Evolutionary conservation across 2,329 filamentous ascomycete species (phyloP), one percentile per base, ranked within the genome.

Genomic region (Penicillium sp.): DNA sequence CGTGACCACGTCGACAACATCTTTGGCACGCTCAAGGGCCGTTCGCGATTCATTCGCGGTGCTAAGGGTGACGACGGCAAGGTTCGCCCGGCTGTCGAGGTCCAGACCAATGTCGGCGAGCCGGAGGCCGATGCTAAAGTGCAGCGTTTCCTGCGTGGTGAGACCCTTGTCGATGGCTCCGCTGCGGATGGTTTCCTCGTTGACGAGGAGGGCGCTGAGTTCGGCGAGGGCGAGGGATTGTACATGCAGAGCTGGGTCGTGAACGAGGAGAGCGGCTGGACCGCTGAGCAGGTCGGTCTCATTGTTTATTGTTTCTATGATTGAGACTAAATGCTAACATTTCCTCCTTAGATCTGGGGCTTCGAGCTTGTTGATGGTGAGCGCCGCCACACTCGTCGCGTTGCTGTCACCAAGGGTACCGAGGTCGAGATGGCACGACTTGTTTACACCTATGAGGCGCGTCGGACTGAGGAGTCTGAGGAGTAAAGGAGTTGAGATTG

Each of bases 1-100:
- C 85, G 87, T 61, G 80, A 82, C 56, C 89, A 92, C 76, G 76
- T 75, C 22, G 90, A 96, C 76, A 86, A 85, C 78, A 81, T 95
- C 60, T 96, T 95, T 69, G 91, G 91, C 52, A 75, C 74, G 49
- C 80, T 94, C 56, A 76, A 76, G 46, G 89, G 87, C 51, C 79
- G 78, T 54, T 82, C 79, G 39, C 72, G 76, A 41, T 84, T 79
- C 67, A 60, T 82, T 52, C 66, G 67, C 16, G 67, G 62, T 10
- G 56, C 56, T 10, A 63, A 71, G 53, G 64, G 63, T 10, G 65
- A 73, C 18, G 76, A 72, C 39, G 67, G 65, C 30, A 72, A 70
- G 57, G 63, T 69, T 22, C 64, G 67, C 1, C 71, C 72, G 1
- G 55, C 61, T 9, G 35, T 72, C 25, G 65, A 74, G 4, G 45